phyloP scores from a whole-genome alignment of 768 basidiomycete species.

The Lactifluus volemus region DNA sequence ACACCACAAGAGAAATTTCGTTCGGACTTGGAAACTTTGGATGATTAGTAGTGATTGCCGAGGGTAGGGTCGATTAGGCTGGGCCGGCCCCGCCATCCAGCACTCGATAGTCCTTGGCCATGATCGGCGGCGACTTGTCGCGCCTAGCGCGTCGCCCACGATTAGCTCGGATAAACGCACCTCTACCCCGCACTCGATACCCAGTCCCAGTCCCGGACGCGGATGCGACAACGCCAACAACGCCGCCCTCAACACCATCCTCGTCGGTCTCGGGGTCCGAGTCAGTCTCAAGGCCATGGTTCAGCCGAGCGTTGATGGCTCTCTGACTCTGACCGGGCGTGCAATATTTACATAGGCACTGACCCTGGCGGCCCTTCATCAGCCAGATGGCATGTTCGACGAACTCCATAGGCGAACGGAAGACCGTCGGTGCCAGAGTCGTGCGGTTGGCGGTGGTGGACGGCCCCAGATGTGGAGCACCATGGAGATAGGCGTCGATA shows the following conservation, averaged over 20 bases:
- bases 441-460: background rate
- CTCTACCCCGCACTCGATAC: too few species aligned
- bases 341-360: conserved; percentile 11
- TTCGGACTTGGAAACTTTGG: too few species aligned
- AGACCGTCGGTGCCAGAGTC: background rate
- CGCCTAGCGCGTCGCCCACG: background rate
- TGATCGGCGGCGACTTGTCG: background rate
- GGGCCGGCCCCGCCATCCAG: background rate
- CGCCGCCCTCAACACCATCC: background rate
- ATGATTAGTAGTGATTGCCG: too few species aligned
- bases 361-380: background rate
- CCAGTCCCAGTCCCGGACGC: too few species aligned
- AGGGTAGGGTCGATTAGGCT: background rate
- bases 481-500: conserved; percentile 6
- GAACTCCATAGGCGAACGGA: conserved; percentile 18
- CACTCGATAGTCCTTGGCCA: conserved; percentile 4
- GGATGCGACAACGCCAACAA: background rate
- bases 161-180: too few species aligned
- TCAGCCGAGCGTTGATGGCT: background rate
- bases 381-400: conserved; percentile 19
- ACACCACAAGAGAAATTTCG: background rate
- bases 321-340: background rate
- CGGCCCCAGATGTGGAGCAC: background rate
- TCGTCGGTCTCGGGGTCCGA: background rate
- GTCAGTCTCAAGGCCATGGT: background rate